Evolutionary conservation across 495 filamentous ascomycete genomes (phyloP).

Genomic region (Podospora fimiseda): DNA sequence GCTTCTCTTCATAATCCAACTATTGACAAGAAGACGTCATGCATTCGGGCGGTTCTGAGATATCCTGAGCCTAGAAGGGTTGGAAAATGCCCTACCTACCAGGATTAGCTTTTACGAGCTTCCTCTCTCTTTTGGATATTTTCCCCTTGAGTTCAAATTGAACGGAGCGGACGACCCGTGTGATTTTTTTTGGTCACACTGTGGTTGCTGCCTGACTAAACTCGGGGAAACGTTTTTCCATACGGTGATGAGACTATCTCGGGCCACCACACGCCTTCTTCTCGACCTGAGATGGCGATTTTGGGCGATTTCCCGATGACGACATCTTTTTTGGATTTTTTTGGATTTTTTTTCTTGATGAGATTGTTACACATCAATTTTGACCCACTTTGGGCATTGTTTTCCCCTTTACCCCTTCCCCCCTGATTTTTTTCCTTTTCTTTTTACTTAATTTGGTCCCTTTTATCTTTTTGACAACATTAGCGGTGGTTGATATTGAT

Average conservation of each 20-base stretch:
- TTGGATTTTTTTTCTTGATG: not conserved
- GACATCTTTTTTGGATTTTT: not conserved
- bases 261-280: not conserved
- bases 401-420: no score
- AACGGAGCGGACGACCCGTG: not conserved
- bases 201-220: not conserved
- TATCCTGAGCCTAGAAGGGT: not conserved
- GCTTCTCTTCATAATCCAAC: not conserved
- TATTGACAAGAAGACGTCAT: not conserved
- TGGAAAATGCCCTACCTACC: slow-evolving; percentile 3
- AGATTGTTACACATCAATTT: not conserved
- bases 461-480: no score
- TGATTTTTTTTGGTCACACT: not conserved
- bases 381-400: no score
- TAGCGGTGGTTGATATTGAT: no score
- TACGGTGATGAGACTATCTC: not conserved
- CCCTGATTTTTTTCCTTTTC: not conserved
- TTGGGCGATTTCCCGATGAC: not conserved
- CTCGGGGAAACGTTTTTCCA: not conserved
- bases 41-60: slow-evolving; percentile 5
- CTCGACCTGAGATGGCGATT: not conserved
- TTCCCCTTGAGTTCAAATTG: not conserved
- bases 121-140: not conserved
- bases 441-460: no score
- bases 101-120: not conserved